Percentiles rank a stretch among this genome's conserved stretches.
Conservation (phyloP, 2,329 filamentous ascomycete genomes). For the Fusarium pilosicola region DNA sequence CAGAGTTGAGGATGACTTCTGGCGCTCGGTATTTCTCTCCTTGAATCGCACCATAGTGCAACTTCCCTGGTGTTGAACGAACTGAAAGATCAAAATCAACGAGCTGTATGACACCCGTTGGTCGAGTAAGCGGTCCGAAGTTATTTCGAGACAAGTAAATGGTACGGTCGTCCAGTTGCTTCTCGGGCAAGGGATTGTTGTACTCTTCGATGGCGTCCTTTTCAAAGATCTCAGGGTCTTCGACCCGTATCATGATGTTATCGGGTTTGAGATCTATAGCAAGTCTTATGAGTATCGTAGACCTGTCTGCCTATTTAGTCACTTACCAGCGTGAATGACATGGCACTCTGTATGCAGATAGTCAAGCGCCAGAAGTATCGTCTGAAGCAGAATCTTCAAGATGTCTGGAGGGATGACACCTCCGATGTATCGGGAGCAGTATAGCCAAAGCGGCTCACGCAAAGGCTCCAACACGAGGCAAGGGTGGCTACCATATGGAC, state of each 20-base stretch:
- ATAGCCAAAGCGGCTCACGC: slow-evolving; percentile 42
- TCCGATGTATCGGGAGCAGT: slow-evolving; percentile 30
- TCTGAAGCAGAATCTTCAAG: slow-evolving; percentile 36
- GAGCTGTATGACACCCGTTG: slow-evolving; percentile 31
- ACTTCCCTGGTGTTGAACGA: neutral
- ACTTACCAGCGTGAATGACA: slow-evolving; percentile 33
- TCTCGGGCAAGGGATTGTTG: slow-evolving; percentile 34
- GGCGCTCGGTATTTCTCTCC: slow-evolving; percentile 32
- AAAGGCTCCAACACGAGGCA: slow-evolving; percentile 38
- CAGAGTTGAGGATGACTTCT: slow-evolving; percentile 37
- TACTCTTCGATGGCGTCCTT: slow-evolving; percentile 35
- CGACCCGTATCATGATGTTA: slow-evolving; percentile 36
- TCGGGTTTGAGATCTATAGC: slow-evolving; percentile 31
- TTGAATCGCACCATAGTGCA: slow-evolving; percentile 23
- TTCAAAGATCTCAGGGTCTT: slow-evolving; percentile 29
- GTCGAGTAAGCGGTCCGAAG: slow-evolving; percentile 22
- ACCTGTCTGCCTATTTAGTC: rapidly evolving
- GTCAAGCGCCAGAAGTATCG: slow-evolving; percentile 36
- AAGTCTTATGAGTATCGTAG: neutral
- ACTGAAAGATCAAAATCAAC: slow-evolving; percentile 33
- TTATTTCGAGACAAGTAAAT: slow-evolving; percentile 42
- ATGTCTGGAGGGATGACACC: slow-evolving; percentile 31
- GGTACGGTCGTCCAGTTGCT: slow-evolving; percentile 12
- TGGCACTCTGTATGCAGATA: slow-evolving; percentile 40
- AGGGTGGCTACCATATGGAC: slow-evolving; percentile 4